Base-by-base conservation (phyloP, 352 stramenopile species). In the Albugo candida region DNA sequence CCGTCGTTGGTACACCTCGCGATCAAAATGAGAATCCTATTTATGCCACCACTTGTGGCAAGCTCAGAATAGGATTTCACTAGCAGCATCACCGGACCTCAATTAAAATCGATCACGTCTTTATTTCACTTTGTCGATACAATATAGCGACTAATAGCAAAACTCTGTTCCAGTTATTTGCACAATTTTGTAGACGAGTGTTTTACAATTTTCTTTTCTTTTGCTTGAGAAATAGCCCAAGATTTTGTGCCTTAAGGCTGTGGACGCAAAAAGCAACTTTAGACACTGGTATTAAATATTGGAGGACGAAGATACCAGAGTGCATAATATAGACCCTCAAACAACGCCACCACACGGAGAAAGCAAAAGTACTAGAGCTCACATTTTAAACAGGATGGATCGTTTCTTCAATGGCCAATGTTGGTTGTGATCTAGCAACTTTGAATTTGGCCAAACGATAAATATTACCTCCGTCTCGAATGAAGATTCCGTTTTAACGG, bases 371-470 rank as follows among this genome's bases (percentile, higher is more conserved):
- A 45, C 72, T 81, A 16, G 78, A 75, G 37, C 75, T 83, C 8
- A 91, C 78, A 31, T 91, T 91, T 48, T 74, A 71, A 44, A 87
- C 75, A 5, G 78, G 75, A 45, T 91, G 67, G 49, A 91, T 88
- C n/a, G 78, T 73, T 51, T 88, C 78, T 41, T 91, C 75, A 14
- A 91, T n/a, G n/a, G n/a, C n/a, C n/a, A n/a, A n/a, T n/a, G n/a
- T n/a, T n/a, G n/a, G n/a, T n/a, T n/a, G n/a, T 83, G 65, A 52
- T 14, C 14, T 41, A 14, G 36, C 36, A 14, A 41, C 36, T 14
- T 16, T 41, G 48, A 64, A 63, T 41, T 81, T 73, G 0, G 72
- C 73, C 5, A 88, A 59, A 1, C 75, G 61, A 58, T 87, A 91
- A 47, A 88, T 85, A 54, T 87, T 88, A 20, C 78, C 78, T 35